phyloP scores from a whole-genome alignment of 805 yeast species.

The Cyberlindnera xishuangbannaensis region DNA sequence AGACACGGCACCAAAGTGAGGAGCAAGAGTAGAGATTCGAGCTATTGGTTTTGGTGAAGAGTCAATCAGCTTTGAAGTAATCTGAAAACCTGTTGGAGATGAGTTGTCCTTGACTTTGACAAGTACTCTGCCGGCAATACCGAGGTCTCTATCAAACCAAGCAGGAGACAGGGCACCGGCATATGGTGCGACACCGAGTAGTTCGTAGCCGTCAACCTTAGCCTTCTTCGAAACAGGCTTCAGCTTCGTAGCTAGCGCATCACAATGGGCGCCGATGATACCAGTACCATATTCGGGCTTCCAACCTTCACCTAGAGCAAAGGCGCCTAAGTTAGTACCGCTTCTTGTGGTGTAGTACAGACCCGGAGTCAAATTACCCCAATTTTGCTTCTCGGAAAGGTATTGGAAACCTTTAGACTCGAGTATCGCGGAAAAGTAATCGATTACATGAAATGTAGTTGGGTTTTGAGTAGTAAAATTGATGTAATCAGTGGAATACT shows the following conservation, averaged over 20 bases:
- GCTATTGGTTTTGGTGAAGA: slow-evolving; percentile 70
- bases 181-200: slow-evolving; percentile 80
- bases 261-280: slow-evolving; percentile 69
- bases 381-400: slow-evolving; percentile 51
- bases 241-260: slow-evolving; percentile 59
- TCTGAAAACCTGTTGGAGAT: slow-evolving; percentile 25
- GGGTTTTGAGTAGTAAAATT: slow-evolving; percentile 70
- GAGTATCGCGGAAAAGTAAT: slow-evolving; percentile 42
- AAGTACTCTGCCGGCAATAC: slow-evolving; percentile 74
- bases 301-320: slow-evolving; percentile 64
- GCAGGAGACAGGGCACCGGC: slow-evolving; percentile 59
- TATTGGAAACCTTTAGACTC: slow-evolving; percentile 57
- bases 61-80: slow-evolving; percentile 42
- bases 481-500: slow-evolving; percentile 46
- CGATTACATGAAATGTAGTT: slow-evolving; percentile 68
- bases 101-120: slow-evolving; percentile 34
- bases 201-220: slow-evolving; percentile 65
- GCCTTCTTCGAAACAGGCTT: slow-evolving; percentile 66
- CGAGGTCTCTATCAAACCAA: slow-evolving; percentile 86
- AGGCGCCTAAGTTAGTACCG: slow-evolving; percentile 64
- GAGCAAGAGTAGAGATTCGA: slow-evolving; percentile 78
- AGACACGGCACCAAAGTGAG: slow-evolving; percentile 74
- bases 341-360: slow-evolving; percentile 64
- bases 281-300: slow-evolving; percentile 61
- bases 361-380: slow-evolving; percentile 38